Evolutionary conservation across 352 stramenopile genomes (phyloP), one percentile per base, ranked within the genome.

Genomic region (Phytophthora foliorum): DNA sequence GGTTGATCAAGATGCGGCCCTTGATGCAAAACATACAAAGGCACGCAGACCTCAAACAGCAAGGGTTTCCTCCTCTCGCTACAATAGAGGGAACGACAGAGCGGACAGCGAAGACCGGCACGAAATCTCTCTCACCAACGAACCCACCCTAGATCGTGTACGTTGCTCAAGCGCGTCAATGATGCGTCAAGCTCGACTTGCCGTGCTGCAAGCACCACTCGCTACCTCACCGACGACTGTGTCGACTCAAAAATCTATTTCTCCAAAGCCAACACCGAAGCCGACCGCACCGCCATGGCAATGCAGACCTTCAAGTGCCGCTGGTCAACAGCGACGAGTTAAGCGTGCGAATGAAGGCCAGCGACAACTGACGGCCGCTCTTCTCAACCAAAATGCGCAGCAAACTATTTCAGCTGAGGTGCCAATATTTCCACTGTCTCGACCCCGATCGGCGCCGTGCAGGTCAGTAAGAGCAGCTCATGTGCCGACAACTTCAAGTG

Each of bases 101-200:
- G n/a, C 7, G 25, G 45, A 57, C 9, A 7, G 44, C 10, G n/a
- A 63, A 10, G 9, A 36, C 14, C 38, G 51, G 14, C 24, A 46
- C 24, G 19, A 56, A n/a, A 42, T 6, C 4, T 42, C 9, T 45
- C 39, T 0, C n/a, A 22, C 39, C 17, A 10, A 24, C 17, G 29
- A 55, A 17, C 24, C 19, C 4, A n/a, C 57, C 58, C 41, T 11
- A 3, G 42, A 31, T 17, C 38, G 24, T 36, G 54, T 88, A 1
- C 77, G 72, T 5, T 88, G 78, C 19, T 85, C 72, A 22, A 86
- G 77, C 42, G 77, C 77, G 6, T 78, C 69, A 27, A 66, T 90
- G 57, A 77, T 75, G 55, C 77, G 81, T 29, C 81, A 88, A 56
- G 73, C 72, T 22, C 66, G 77, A 22, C 63, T 90, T 21, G 69